Conservation (phyloP, 208 protist genomes). For the Leishmania tarentolae region DNA sequence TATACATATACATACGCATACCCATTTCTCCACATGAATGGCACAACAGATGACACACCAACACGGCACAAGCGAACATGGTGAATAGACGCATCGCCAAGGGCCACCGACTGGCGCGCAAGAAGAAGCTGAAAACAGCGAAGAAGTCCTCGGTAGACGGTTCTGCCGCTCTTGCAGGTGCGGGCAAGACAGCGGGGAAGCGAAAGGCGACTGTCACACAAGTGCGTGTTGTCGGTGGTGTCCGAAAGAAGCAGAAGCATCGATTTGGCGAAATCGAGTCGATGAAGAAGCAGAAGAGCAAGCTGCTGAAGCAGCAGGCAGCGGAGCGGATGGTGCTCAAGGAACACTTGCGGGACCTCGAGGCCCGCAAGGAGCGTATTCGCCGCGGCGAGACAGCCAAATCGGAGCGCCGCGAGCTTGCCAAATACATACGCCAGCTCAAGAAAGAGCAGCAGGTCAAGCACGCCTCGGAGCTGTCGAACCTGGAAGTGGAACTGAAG, state of each 20-base stretch:
- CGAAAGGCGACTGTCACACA: slow-evolving; percentile 7
- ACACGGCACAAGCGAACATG: slow-evolving; percentile 9
- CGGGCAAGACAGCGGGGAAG: slow-evolving; percentile 14
- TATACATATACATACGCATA: too few species aligned
- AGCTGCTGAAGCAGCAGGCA: slow-evolving; percentile 74
- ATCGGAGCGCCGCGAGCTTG: slow-evolving; percentile 83
- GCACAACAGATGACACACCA: neutral
- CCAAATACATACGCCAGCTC: slow-evolving; percentile 88
- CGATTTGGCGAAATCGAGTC: slow-evolving; percentile 20
- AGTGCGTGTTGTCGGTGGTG: slow-evolving; percentile 18
- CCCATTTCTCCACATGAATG: neutral
- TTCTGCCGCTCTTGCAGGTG: slow-evolving; percentile 7
- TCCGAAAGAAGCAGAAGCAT: slow-evolving; percentile 19
- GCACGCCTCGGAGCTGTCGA: slow-evolving; percentile 66
- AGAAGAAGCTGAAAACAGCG: slow-evolving; percentile 39
- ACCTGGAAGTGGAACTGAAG: slow-evolving; percentile 68
- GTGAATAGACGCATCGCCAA: slow-evolving; percentile 44
- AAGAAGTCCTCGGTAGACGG: slow-evolving; percentile 27
- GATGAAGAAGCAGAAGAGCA: slow-evolving; percentile 51
- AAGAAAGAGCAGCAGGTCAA: slow-evolving; percentile 79
- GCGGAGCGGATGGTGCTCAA: slow-evolving; percentile 86
- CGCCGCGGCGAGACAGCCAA: slow-evolving; percentile 76
- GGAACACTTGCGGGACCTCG: slow-evolving; percentile 77
- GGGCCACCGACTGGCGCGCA: slow-evolving; percentile 33
- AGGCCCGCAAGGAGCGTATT: slow-evolving; percentile 61